Base-by-base conservation (phyloP, 2,329 filamentous ascomycete genomes). In the Tympanopsis confertula region DNA sequence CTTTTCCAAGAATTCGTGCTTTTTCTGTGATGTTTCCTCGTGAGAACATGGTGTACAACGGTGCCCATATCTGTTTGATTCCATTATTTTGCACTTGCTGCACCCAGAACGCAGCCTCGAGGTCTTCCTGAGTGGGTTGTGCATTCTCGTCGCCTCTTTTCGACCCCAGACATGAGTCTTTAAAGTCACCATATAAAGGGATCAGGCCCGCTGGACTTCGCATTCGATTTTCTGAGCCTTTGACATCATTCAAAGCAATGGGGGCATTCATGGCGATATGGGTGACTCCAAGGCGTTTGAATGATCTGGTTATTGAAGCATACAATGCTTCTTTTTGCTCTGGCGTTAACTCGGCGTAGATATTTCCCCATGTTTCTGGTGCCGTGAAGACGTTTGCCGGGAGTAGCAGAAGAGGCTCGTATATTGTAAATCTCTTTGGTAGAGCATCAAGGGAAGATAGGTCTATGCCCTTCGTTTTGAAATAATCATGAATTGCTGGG, bases 1-100 rank as follows among this genome's bases (percentile, higher is more conserved):
- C 61, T 55, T 1, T 69, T 45, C 0, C 54, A 13, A 77, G 48
- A 2, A 81, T 54, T 3, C 77, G 59, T 0, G 68, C 66, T 47
- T 80, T 81, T 51, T 81, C 76, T 0, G 58, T 62, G 13, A 79
- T 59, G 49, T 81, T 81, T 14, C 76, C 75, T 1, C 74, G 63
- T 7, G 66, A 72, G 52, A 81, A 81, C 75, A 81, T 80, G 3
- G 74, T 78, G 53, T 76, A 72, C 0, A 68, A 48, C 4, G 77
- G 77, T 0, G 74, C 69, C 75, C 75, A 81, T 15, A 59, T 65
- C 48, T 81, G 76, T 14, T 55, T 51, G 35, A 81, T 71, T 1
- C 66, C 68, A 41, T 74, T 69, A 35, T 66, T 62, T 47, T 78
- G 74, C 3, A 58, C 57, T 1, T 66, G 61, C 2, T 54, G 58